Evolutionary conservation across 176 grass and related monocot genomes (phyloP).

Genomic region (Otatea glauca): DNA sequence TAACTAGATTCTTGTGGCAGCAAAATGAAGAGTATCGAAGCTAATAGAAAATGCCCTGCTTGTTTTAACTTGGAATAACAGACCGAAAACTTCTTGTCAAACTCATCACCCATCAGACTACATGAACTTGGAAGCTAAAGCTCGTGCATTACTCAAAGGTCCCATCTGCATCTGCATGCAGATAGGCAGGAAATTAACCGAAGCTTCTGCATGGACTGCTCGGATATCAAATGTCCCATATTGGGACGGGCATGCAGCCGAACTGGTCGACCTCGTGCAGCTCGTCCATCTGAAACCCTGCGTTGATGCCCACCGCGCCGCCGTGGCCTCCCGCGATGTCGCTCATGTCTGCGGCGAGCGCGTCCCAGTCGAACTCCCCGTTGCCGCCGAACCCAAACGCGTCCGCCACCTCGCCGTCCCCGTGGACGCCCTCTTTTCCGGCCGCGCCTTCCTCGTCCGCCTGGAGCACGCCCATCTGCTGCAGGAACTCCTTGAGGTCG

Average conservation of each 20-base stretch:
- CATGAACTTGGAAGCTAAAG: conserved; percentile 4
- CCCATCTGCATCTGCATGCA: conserved; percentile 14
- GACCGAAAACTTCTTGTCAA: neutral
- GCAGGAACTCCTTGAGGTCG: conserved; percentile 95
- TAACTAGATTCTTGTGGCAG: neutral
- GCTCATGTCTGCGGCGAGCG: conserved; percentile 69
- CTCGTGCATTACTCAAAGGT: neutral
- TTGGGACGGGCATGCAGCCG: conserved; percentile 67
- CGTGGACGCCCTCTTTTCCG: conserved; percentile 4
- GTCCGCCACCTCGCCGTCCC: conserved; percentile 26
- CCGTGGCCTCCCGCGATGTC: conserved; percentile 60
- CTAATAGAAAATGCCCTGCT: neutral
- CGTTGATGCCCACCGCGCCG: conserved; percentile 43
- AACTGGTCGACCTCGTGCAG: conserved; percentile 74
- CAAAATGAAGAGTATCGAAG: neutral
- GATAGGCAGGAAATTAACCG: neutral
- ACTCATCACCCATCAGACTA: neutral
- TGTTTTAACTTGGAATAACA: neutral
- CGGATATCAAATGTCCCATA: conserved; percentile 76
- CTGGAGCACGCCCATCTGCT: conserved; percentile 92
- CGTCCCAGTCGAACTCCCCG: conserved; percentile 90
- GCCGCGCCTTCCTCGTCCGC: conserved; percentile 28
- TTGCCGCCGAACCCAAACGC: conserved; percentile 42
- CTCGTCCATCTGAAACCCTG: conserved; percentile 69
- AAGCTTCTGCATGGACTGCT: conserved; percentile 27